These are phyloP conservation scores for Lentinula guzmanii DNA, from an alignment of 768 basidiomycete species.

Conservation along the genomic window DNA sequence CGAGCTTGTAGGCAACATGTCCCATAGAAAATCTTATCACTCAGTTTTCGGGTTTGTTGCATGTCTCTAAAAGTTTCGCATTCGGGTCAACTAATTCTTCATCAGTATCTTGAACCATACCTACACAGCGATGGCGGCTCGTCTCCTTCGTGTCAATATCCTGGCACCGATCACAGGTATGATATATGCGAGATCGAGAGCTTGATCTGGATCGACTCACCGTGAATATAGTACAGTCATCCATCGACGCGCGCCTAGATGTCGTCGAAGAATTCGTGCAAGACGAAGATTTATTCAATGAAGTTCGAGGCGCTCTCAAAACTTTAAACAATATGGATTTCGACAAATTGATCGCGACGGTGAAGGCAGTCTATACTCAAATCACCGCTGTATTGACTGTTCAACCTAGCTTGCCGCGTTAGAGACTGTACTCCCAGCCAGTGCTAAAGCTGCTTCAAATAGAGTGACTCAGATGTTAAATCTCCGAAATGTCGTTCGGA, in stretches of 20 bases:
- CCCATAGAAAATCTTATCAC: conserved; percentile 59
- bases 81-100: neutral
- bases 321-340: conserved; percentile 77
- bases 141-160: conserved; percentile 74
- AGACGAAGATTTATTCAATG: conserved; percentile 66
- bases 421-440: conserved; percentile 47
- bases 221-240: conserved; percentile 36
- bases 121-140: conserved; percentile 84
- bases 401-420: conserved; percentile 54
- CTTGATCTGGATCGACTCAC: neutral
- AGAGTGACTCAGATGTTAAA: conserved; percentile 77
- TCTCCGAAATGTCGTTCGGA: conserved; percentile 65
- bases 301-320: conserved; percentile 64
- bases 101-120: conserved; percentile 71
- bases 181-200: neutral
- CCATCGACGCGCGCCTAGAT: conserved; percentile 79
- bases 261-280: conserved; percentile 83
- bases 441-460: conserved; percentile 60
- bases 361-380: conserved; percentile 19
- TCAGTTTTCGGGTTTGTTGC: conserved; percentile 70
- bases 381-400: neutral
- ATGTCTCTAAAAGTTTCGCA: neutral
- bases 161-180: conserved; percentile 76
- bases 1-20: conserved; percentile 79
- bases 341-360: conserved; percentile 77